These are phyloP conservation scores for Sclerotinia glacialis DNA, from an alignment of 2,329 filamentous ascomycete genomes.

Conservation along the genomic window DNA sequence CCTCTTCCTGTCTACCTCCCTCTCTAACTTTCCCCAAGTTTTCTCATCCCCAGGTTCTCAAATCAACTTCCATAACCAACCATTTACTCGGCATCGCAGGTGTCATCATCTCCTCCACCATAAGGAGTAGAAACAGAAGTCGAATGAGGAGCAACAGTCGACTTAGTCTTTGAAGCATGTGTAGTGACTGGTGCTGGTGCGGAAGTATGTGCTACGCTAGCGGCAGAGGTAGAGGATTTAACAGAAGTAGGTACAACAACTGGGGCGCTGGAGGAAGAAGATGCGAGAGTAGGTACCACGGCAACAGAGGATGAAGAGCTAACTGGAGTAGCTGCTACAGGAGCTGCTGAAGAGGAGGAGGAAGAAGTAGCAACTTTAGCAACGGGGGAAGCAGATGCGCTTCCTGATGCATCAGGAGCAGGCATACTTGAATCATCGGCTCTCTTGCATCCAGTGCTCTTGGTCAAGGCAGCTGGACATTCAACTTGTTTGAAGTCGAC, in stretches of 20 bases:
- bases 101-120: background rate
- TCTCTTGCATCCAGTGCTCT: constrained; percentile 44
- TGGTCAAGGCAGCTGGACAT: constrained; percentile 48
- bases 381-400: background rate
- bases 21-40: background rate
- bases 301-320: background rate
- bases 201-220: background rate
- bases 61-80: background rate
- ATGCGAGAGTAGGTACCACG: background rate
- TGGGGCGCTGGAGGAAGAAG: background rate
- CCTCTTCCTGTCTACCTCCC: background rate
- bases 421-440: constrained; percentile 27
- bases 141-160: background rate
- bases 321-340: background rate
- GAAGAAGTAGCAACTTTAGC: background rate
- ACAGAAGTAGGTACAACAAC: background rate
- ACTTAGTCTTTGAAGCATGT: background rate
- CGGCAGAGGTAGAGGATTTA: background rate
- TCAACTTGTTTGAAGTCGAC: constrained; percentile 48
- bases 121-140: background rate
- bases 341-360: background rate
- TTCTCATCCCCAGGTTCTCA: no score
- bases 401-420: constrained; percentile 8
- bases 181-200: background rate
- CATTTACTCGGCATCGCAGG: constrained; percentile 16